These are phyloP conservation scores for Rosa persica DNA, from an alignment of 306 rosid genomes.

Conservation along the genomic window DNA sequence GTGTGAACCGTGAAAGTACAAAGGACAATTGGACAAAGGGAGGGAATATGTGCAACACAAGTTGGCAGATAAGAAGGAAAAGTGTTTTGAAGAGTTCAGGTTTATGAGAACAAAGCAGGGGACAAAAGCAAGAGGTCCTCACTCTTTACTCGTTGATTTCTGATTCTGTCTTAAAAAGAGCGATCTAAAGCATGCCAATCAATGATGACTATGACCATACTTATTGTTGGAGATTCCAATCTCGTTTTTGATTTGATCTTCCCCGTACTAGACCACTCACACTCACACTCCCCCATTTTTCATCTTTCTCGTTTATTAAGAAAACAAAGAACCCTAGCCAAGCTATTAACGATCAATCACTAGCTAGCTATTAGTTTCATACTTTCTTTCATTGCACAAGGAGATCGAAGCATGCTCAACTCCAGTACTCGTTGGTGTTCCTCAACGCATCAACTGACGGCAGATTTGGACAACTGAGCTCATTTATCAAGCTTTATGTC, in stretches of 20 bases:
- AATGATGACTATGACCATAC: conserved; percentile 22
- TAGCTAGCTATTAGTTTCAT: background rate
- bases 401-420: conserved; percentile 1
- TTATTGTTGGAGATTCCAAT: conserved; percentile 22
- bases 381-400: background rate
- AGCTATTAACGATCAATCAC: background rate
- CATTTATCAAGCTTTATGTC: background rate
- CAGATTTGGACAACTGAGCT: background rate
- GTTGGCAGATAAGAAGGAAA: conserved; percentile 22
- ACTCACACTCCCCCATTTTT: background rate
- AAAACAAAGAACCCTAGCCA: background rate
- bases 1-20: background rate
- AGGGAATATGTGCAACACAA: conserved; percentile 42
- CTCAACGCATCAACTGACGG: background rate
- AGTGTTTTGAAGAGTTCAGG: conserved; percentile 10
- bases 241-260: conserved; percentile 9
- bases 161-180: conserved; percentile 16
- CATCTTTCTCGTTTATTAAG: background rate
- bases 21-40: background rate
- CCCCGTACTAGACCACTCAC: background rate
- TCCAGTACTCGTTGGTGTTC: background rate
- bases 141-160: background rate
- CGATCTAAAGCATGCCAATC: conserved; percentile 14
- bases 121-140: conserved; percentile 34
- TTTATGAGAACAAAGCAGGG: conserved; percentile 25